Conservation (phyloP, 768 basidiomycete species). For the Boletus edulis region DNA sequence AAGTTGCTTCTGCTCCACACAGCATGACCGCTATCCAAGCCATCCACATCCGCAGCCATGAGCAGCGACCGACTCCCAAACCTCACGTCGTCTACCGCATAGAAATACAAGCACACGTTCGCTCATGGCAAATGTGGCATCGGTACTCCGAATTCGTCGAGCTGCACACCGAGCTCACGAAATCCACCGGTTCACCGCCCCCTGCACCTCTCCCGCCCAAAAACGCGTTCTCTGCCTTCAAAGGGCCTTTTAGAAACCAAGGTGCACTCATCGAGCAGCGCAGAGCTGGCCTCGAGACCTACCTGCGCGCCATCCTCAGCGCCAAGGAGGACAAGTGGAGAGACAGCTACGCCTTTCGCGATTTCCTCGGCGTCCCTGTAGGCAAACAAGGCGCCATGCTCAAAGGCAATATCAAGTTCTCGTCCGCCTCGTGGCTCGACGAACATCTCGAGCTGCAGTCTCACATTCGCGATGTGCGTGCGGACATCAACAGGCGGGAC, state of each 20-base stretch:
- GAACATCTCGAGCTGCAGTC: slow-evolving; percentile 80
- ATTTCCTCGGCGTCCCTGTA: slow-evolving; percentile 83
- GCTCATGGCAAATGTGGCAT: slow-evolving; percentile 91
- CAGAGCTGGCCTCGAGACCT: slow-evolving; percentile 70
- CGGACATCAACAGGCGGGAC: slow-evolving; percentile 85
- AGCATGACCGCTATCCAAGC: slow-evolving; percentile 75
- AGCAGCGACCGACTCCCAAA: slow-evolving; percentile 68
- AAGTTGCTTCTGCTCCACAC: slow-evolving; percentile 1
- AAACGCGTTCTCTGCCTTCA: slow-evolving; percentile 67
- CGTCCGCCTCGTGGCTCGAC: slow-evolving; percentile 82
- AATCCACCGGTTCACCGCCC: slow-evolving; percentile 76
- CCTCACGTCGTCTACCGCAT: slow-evolving; percentile 82
- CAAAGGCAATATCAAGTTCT: slow-evolving; percentile 50
- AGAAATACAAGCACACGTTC: slow-evolving; percentile 82
- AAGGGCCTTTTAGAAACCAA: slow-evolving; percentile 48
- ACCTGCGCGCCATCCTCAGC: slow-evolving; percentile 82
- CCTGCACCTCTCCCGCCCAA: slow-evolving; percentile 84
- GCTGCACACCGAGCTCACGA: slow-evolving; percentile 77
- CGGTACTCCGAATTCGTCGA: slow-evolving; percentile 95
- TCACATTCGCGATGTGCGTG: slow-evolving; percentile 76
- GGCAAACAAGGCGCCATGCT: slow-evolving; percentile 44
- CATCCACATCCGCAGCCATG: slow-evolving; percentile 64
- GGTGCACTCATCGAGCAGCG: slow-evolving; percentile 74
- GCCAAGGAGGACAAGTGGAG: slow-evolving; percentile 84
- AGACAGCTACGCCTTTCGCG: slow-evolving; percentile 71